A percentile compares a stretch with the other conserved stretches of the same genome.
Conservation (phyloP, 2,329 filamentous ascomycete species). For the Bipolaris bicolor region DNA sequence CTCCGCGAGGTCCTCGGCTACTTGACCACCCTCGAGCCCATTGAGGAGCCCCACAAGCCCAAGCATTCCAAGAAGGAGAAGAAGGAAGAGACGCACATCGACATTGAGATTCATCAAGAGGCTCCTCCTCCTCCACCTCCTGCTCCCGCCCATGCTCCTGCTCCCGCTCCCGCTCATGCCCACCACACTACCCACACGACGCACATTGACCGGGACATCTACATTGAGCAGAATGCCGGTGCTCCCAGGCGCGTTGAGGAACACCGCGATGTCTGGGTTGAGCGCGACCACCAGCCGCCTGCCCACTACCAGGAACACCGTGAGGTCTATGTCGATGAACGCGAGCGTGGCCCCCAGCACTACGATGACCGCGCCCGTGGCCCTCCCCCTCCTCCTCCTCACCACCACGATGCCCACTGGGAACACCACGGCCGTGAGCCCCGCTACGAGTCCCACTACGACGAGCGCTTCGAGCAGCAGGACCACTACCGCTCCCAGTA, state of each 20-base stretch:
- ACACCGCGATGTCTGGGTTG: constrained; percentile 38
- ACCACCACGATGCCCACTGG: constrained; percentile 26
- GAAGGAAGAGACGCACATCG: constrained; percentile 38
- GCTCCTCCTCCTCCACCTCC: constrained; percentile 18
- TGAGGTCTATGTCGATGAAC: constrained; percentile 36
- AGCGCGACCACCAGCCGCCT: constrained; percentile 35
- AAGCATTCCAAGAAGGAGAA: constrained; percentile 22
- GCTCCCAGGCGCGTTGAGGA: constrained; percentile 35
- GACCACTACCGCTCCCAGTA: constrained; percentile 28
- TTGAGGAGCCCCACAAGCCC: constrained; percentile 29
- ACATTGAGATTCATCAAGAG: constrained; percentile 39
- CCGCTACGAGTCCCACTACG: constrained; percentile 25
- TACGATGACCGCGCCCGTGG: constrained; percentile 33
- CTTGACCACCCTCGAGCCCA: constrained; percentile 44
- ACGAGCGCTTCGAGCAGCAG: constrained; percentile 32
- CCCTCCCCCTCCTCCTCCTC: background rate
- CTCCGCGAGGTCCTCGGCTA: constrained; percentile 46
- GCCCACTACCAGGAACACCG: constrained; percentile 32
- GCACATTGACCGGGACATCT: constrained; percentile 39
- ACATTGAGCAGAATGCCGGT: constrained; percentile 35
- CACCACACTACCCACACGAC: constrained; percentile 27
- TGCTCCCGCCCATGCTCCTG: background rate
- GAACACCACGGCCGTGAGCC: constrained; percentile 24
- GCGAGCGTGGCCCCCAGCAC: constrained; percentile 25
- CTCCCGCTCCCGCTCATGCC: background rate